phyloP scores from a whole-genome alignment of 768 basidiomycete genomes.

The Pleurotus pulmonarius region DNA sequence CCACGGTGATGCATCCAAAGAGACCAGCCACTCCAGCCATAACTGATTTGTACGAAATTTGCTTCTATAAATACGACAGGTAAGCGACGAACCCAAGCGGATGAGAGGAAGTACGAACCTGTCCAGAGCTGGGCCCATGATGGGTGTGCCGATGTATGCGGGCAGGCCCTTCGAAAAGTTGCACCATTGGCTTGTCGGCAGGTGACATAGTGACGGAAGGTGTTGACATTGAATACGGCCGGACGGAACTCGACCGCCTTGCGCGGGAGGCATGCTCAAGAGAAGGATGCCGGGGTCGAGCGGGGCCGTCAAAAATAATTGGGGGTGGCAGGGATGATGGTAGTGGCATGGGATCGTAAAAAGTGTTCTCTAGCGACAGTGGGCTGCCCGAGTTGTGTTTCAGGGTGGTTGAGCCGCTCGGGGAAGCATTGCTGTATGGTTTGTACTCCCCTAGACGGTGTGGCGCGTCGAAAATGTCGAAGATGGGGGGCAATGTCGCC shows the following conservation, averaged over 20 bases:
- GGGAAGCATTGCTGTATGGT: conserved; percentile 18
- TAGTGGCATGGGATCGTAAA: conserved; percentile 14
- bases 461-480: conserved; percentile 53
- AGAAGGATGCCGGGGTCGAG: conserved; percentile 24
- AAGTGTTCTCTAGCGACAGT: conserved; percentile 6
- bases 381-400: conserved; percentile 1
- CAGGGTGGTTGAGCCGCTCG: not conserved
- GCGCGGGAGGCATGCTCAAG: conserved; percentile 19
- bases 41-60: not conserved
- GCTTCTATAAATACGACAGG: conserved; percentile 3
- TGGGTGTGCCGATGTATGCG: conserved; percentile 14
- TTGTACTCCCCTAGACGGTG: conserved; percentile 32
- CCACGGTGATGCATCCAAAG: not conserved
- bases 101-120: conserved; percentile 5
- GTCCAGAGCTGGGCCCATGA: not conserved
- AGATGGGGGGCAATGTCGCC: conserved; percentile 28
- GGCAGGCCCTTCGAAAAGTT: conserved; percentile 47
- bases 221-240: conserved; percentile 17
- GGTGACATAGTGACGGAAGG: conserved; percentile 12
- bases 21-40: conserved; percentile 1
- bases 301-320: conserved; percentile 47
- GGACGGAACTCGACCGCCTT: conserved; percentile 15
- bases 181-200: conserved; percentile 27
- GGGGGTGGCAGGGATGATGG: conserved; percentile 38
- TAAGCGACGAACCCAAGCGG: conserved; percentile 4